Base-by-base conservation (phyloP, 345 rosid species). In the Euphorbia lathyris region DNA sequence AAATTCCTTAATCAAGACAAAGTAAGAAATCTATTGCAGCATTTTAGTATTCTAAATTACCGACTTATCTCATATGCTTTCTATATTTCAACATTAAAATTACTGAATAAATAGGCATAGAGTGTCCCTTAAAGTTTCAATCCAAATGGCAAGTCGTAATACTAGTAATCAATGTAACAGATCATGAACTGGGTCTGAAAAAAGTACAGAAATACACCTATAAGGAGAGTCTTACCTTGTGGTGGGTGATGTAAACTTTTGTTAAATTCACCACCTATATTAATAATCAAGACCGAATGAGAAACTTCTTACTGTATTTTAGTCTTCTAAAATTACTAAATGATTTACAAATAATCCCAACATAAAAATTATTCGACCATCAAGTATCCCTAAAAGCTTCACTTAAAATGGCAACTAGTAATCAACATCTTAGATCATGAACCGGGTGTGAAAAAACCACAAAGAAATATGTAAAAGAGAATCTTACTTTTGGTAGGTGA, bases 401-500 rank as follows among this genome's bases (percentile, higher is more conserved):
- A 14, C 30, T n/a, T n/a, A 7, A 57, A 57, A 57, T 26, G 36
- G 63, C 22, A 30, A 58, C 32, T 16, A 19, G 42, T 32, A 30
- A 30, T 30, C 42, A 58, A 17, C 9, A 34, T 12, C 23, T 29
- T 40, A 14, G 14, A 57, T 16, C 38, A 58, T 11, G 19, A 58
- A 10, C 16, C 11, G 34, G 17, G 4, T 58, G 62, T 55, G 22
- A 3, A 0, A 32, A 22, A 22, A 29, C 14, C 13, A 29, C 6
- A 32, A 52, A 13, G 27, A 12, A 23, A 34, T 43, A 34, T 14
- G 30, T 57, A 29, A 56, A 36, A 38, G 42, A 16, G 13, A 40
- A 64, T 3, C 58, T 64, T 77, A 91, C 97, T 88, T 94, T 64
- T 88, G 91, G 77, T 86, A 91, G 34, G 74, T 59, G 57, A 94